These are phyloP conservation scores for Mucuna pruriens DNA, from an alignment of 306 rosid species.

Conservation along the genomic window DNA sequence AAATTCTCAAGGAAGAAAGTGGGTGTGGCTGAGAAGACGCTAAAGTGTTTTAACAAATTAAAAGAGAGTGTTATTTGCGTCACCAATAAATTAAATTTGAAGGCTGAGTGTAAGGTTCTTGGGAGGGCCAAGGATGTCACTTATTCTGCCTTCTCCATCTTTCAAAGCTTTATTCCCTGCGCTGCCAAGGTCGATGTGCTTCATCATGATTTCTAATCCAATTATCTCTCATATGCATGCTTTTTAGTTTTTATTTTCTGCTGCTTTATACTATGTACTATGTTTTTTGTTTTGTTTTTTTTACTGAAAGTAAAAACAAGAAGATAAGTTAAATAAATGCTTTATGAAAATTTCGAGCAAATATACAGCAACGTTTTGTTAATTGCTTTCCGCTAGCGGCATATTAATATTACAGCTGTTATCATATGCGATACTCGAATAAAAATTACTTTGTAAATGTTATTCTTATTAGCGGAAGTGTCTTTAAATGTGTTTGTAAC, in stretches of 20 bases:
- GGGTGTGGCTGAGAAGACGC: slow-evolving; percentile 40
- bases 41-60: slow-evolving; percentile 40
- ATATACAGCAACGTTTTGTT: background rate
- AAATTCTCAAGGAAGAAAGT: slow-evolving; percentile 60
- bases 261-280: background rate
- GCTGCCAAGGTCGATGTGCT: slow-evolving; percentile 42
- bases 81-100: background rate
- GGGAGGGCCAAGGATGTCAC: slow-evolving; percentile 45
- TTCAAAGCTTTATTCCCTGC: slow-evolving; percentile 47
- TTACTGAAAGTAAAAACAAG: background rate
- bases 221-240: background rate
- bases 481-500: background rate
- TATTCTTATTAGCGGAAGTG: background rate
- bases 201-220: slow-evolving; percentile 35
- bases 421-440: background rate
- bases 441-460: background rate
- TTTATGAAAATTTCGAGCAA: background rate
- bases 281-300: background rate
- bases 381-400: background rate
- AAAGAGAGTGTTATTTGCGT: slow-evolving; percentile 27
- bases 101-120: slow-evolving; percentile 27
- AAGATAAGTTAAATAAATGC: background rate
- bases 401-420: slow-evolving; percentile 5
- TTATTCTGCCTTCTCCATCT: slow-evolving; percentile 40
- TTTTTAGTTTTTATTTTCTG: background rate